Conservation (phyloP, 768 basidiomycete genomes). For the Punctularia strigosozonata region DNA sequence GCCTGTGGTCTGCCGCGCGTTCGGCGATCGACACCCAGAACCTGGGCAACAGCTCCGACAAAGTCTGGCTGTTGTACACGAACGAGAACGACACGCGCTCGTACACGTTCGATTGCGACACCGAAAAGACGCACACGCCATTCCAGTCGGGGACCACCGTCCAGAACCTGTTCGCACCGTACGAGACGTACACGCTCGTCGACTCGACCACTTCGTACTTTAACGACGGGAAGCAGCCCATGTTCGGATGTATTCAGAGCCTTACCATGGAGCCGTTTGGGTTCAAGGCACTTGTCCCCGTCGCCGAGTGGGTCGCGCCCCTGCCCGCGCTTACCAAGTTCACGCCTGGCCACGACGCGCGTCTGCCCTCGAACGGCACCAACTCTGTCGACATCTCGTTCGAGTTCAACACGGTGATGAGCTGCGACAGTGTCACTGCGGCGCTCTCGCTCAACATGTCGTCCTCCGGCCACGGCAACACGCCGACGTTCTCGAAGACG, state of each 20-base stretch:
- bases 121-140: constrained; percentile 72
- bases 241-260: constrained; percentile 57
- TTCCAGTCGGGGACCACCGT: constrained; percentile 49
- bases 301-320: constrained; percentile 52
- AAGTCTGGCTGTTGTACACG: constrained; percentile 77
- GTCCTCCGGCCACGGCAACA: constrained; percentile 47
- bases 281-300: constrained; percentile 75
- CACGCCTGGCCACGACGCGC: constrained; percentile 77
- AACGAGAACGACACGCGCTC: constrained; percentile 72
- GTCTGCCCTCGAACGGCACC: constrained; percentile 48
- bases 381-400: constrained; percentile 53
- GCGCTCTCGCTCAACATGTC: constrained; percentile 59
- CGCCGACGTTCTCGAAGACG: constrained; percentile 38
- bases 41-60: constrained; percentile 50
- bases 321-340: constrained; percentile 71
- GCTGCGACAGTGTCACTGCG: constrained; percentile 53
- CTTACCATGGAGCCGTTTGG: constrained; percentile 64
- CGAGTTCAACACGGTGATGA: constrained; percentile 74
- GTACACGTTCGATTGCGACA: constrained; percentile 50
- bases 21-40: constrained; percentile 45
- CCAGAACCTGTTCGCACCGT: constrained; percentile 73
- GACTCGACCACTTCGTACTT: constrained; percentile 57
- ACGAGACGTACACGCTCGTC: constrained; percentile 61
- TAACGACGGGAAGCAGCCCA: constrained; percentile 47
- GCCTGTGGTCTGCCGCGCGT: constrained; percentile 75